Conservation (phyloP, 2,329 filamentous ascomycete genomes). For the Ophiostoma montium region DNA sequence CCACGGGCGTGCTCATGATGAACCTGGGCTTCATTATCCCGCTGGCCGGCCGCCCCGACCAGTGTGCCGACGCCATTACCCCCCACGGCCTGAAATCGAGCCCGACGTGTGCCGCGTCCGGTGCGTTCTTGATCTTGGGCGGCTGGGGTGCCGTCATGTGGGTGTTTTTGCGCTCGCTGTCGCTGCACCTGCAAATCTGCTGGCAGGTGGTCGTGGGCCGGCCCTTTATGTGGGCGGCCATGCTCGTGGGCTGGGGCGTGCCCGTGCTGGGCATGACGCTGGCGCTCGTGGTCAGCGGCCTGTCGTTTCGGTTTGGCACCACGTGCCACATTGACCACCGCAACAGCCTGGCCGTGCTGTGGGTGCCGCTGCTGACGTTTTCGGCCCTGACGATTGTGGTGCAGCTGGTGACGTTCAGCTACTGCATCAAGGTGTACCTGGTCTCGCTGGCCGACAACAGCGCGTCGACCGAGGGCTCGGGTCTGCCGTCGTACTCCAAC, state of each 20-base stretch:
- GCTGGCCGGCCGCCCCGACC: slow-evolving; percentile 58
- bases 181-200: slow-evolving; percentile 92
- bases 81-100: slow-evolving; percentile 82
- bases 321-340: slow-evolving; percentile 91
- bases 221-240: slow-evolving; percentile 77
- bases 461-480: slow-evolving; percentile 55
- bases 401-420: slow-evolving; percentile 74
- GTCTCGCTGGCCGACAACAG: slow-evolving; percentile 64
- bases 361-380: slow-evolving; percentile 76
- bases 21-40: slow-evolving; percentile 88
- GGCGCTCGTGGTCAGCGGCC: slow-evolving; percentile 72
- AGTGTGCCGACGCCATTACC: slow-evolving; percentile 84
- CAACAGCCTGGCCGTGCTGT: slow-evolving; percentile 71
- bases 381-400: slow-evolving; percentile 61
- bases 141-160: slow-evolving; percentile 77
- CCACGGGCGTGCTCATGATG: slow-evolving; percentile 61
- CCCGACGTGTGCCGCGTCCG: slow-evolving; percentile 74
- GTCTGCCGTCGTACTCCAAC: slow-evolving; percentile 58
- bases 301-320: slow-evolving; percentile 83
- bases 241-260: slow-evolving; percentile 71
- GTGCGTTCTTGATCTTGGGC: slow-evolving; percentile 71
- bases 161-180: slow-evolving; percentile 80
- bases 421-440: slow-evolving; percentile 92
- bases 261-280: slow-evolving; percentile 61
- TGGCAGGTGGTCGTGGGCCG: slow-evolving; percentile 87